Base-by-base conservation (phyloP, 192 early-diverging fungal species). In the Coemansia erecta region DNA sequence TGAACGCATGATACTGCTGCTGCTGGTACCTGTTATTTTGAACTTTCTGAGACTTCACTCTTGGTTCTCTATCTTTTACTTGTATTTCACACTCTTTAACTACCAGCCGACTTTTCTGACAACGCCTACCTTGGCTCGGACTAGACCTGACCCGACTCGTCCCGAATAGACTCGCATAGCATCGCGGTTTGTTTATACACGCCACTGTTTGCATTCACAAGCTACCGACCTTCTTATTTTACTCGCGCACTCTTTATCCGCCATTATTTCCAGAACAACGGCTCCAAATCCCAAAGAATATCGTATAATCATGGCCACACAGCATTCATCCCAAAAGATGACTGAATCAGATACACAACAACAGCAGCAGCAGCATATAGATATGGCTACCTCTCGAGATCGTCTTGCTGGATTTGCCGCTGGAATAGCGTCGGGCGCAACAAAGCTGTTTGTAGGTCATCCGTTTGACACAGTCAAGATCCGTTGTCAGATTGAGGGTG, bases 381-480 rank as follows among this genome's bases (percentile, higher is more conserved):
- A 69, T 21, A 80, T 73, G 70, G 71, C 73, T 11, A 81, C 79
- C 1, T 33, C 69, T 12, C 73, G 67, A 55, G 74, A 84, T 59
- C 79, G 85, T 43, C 24, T 84, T 61, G 69, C 83, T 58, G 90
- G 90, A 3, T 92, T 92, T 64, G 71, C 83, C 13, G 87, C 86
- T 4, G 90, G 90, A 17, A 70, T 89, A 17, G 82, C 84, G 3
- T 89, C 88, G 11, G 90, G 90, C 13, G 82, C 88, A 15, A 92
- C 90, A 13, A 92, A 92, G 56, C 68, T 92, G 42, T 68, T 76
- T 44, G 90, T 92, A 6, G 89, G 89, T n/a, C 89, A 92, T 64
- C 90, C 90, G 21, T 92, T 90, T 81, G 90, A 92, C 69, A 89
- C 87, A 0, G 77, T 92, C 57, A 92, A 92, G 81, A 84, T 92